These are phyloP conservation scores for Suhomyces sp. DNA, from an alignment of 805 yeast species.

Conservation along the genomic window DNA sequence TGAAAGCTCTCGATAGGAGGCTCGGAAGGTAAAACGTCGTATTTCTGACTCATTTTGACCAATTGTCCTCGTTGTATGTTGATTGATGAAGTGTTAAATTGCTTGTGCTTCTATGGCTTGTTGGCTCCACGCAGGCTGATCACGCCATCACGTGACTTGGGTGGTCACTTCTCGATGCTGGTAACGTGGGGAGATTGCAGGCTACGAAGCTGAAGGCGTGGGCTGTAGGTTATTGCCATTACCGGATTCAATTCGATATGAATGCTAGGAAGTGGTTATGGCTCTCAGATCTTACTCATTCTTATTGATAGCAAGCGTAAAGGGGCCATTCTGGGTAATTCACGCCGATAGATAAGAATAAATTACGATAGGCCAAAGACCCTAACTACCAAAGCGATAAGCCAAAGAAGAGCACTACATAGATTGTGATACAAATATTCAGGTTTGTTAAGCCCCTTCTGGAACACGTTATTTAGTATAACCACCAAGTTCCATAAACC, in stretches of 20 bases:
- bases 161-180: neutral
- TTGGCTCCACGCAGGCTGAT: neutral
- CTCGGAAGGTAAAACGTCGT: conserved; percentile 6
- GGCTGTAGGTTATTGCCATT: too few relatives aligned
- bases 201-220: too few relatives aligned
- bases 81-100: neutral
- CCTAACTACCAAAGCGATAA: neutral
- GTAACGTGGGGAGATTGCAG: too few relatives aligned
- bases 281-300: too few relatives aligned
- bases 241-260: too few relatives aligned
- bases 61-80: neutral
- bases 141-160: neutral
- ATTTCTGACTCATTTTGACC: conserved; percentile 3
- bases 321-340: too few relatives aligned
- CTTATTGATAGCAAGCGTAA: too few relatives aligned
- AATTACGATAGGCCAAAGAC: neutral
- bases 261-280: too few relatives aligned
- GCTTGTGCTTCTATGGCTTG: neutral
- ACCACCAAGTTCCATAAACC: neutral
- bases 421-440: too few relatives aligned
- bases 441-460: neutral
- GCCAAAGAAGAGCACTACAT: neutral
- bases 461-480: neutral
- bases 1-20: conserved; percentile 1
- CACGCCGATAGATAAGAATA: neutral